A percentile compares a stretch with the other conserved stretches of the same genome.
phyloP scores from a whole-genome alignment of 108 stramenopile genomes.

The Cyclotella choctawhatcheeana region DNA sequence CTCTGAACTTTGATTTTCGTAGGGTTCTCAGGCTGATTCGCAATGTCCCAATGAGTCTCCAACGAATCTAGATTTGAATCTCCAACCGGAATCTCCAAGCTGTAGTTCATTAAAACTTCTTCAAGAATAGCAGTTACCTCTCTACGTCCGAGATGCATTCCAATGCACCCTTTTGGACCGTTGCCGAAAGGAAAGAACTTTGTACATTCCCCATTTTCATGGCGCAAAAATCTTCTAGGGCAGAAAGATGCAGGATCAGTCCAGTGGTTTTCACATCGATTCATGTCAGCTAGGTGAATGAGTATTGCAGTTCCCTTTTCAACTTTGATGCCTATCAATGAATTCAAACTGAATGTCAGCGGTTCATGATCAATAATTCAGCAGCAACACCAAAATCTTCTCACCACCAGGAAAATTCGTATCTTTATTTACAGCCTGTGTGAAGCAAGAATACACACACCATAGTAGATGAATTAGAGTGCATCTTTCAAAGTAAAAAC shows the following conservation, averaged over 20 bases:
- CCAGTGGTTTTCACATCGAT: neutral
- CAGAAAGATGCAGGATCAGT: neutral
- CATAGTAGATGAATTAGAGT: neutral
- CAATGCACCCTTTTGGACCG: slow-evolving; percentile 10
- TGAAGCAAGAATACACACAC: neutral
- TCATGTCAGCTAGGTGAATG: slow-evolving; percentile 12
- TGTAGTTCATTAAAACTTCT: neutral
- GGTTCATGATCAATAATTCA: too few species aligned
- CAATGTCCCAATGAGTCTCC: slow-evolving; percentile 12
- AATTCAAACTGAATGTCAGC: too few species aligned
- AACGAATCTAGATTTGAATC: neutral
- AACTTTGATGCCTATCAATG: neutral
- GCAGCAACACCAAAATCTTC: neutral
- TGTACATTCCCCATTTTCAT: neutral
- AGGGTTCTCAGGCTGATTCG: slow-evolving; percentile 12
- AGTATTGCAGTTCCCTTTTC: slow-evolving; percentile 1
- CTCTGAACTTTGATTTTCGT: neutral
- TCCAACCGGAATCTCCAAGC: neutral
- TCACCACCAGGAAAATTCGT: slow-evolving; percentile 7
- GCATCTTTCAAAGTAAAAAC: neutral
- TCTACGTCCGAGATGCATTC: neutral
- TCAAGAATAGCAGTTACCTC: slow-evolving; percentile 2
- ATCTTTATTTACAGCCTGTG: slow-evolving; percentile 2
- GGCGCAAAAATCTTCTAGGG: neutral
- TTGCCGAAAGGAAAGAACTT: slow-evolving; percentile 6